Percentiles rank a stretch among this genome's conserved stretches.
phyloP scores from a whole-genome alignment of 2,329 filamentous ascomycete genomes.

The Lachnellula subtilissima region DNA sequence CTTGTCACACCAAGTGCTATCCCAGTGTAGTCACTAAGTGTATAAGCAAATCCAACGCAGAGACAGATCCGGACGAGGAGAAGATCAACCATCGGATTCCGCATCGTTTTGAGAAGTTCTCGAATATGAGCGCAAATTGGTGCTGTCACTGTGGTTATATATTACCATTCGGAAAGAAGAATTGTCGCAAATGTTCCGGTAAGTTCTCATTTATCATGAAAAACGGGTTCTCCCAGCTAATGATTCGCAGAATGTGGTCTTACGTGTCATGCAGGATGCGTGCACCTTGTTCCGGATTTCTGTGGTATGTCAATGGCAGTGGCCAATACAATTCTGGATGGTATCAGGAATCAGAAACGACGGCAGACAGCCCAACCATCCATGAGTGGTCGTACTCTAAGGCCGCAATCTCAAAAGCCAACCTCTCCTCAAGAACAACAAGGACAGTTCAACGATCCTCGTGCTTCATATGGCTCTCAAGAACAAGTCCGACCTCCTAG shows the following conservation, averaged over 20 bases:
- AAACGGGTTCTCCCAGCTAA: constrained; percentile 24
- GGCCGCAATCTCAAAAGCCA: constrained; percentile 24
- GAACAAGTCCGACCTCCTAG: constrained; percentile 27
- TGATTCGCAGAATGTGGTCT: constrained; percentile 70
- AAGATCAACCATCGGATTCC: constrained; percentile 99
- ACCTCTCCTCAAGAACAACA: constrained; percentile 13
- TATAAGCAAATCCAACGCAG: constrained; percentile 98
- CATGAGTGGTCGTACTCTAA: constrained; percentile 25
- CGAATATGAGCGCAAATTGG: constrained; percentile 98
- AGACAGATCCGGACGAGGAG: constrained; percentile 96
- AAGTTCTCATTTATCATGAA: constrained; percentile 30
- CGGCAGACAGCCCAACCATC: constrained; percentile 40
- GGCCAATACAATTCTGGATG: constrained; percentile 87
- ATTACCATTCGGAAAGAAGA: constrained; percentile 89
- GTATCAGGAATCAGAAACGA: constrained; percentile 74
- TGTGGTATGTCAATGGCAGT: constrained; percentile 99
- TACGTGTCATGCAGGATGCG: constrained; percentile 85
- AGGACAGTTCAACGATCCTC: constrained; percentile 14
- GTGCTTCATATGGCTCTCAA: constrained; percentile 26
- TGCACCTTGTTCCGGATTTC: constrained; percentile 95
- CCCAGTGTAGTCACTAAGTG: constrained; percentile 96
- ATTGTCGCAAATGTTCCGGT: constrained; percentile 87
- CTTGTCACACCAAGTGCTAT: constrained; percentile 97
- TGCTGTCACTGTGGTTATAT: constrained; percentile 99
- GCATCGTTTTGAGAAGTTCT: constrained; percentile 93